Percentiles rank a stretch among this genome's conserved stretches.
These are phyloP conservation scores for Pezizomycotina sp. DNA, from an alignment of 2,329 filamentous ascomycete genomes.

Conservation along the genomic window DNA sequence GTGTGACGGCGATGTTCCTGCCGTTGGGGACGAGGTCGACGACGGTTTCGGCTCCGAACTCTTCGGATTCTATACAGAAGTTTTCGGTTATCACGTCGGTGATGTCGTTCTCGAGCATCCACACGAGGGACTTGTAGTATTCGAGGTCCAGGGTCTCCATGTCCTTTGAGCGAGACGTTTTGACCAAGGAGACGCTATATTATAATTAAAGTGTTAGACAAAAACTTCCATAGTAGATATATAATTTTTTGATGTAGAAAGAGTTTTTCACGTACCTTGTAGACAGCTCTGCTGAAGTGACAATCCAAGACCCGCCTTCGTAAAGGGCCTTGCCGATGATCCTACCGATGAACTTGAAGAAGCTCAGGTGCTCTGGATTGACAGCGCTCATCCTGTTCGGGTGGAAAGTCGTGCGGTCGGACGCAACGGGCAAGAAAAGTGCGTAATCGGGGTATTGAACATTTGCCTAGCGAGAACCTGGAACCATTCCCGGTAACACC, in stretches of 20 bases:
- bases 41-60: conserved; percentile 75
- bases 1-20: conserved; percentile 80
- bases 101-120: conserved; percentile 98
- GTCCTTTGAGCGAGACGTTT: conserved; percentile 88
- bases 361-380: conserved; percentile 89
- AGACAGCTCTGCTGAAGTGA: conserved; percentile 96
- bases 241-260: not conserved
- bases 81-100: conserved; percentile 94
- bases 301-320: conserved; percentile 88
- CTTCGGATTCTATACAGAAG: conserved; percentile 85
- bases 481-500: conserved; percentile 98
- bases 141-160: conserved; percentile 98
- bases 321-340: conserved; percentile 97
- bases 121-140: conserved; percentile 95
- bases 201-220: conserved; percentile 8
- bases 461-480: conserved; percentile 92
- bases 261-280: conserved; percentile 41
- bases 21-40: conserved; percentile 79
- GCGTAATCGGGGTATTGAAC: conserved; percentile 98
- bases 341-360: conserved; percentile 98
- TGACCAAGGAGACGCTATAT: conserved; percentile 70
- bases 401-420: conserved; percentile 95
- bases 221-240: too few relatives aligned
- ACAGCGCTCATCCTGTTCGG: conserved; percentile 86
- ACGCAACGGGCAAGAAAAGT: conserved; percentile 88